Conservation (phyloP, 2,329 filamentous ascomycete genomes). For the Aaosphaeria arxii region DNA sequence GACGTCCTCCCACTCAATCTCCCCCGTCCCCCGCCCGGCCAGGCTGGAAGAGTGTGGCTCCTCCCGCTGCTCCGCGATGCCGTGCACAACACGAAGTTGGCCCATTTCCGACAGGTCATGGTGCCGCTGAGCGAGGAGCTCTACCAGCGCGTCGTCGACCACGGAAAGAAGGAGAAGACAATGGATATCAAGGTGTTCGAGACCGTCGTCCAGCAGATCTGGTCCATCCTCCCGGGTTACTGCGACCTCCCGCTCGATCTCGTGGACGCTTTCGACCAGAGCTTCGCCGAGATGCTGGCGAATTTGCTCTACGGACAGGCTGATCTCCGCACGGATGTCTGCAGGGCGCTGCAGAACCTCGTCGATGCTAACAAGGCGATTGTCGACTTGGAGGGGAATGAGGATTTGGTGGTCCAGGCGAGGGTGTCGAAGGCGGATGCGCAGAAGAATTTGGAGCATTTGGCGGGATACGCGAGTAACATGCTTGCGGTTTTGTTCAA, state of each 20-base stretch:
- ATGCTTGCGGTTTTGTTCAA: slow-evolving; percentile 97
- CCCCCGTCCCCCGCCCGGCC: slow-evolving; percentile 68
- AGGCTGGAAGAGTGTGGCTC: slow-evolving; percentile 90
- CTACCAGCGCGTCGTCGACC: slow-evolving; percentile 84
- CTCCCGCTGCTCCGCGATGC: slow-evolving; percentile 87
- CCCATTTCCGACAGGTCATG: slow-evolving; percentile 82
- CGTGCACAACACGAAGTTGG: slow-evolving; percentile 81
- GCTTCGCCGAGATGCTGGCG: slow-evolving; percentile 84
- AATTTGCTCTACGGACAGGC: slow-evolving; percentile 92
- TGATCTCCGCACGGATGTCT: slow-evolving; percentile 82
- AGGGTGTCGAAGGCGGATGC: slow-evolving; percentile 74
- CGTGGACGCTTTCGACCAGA: slow-evolving; percentile 71
- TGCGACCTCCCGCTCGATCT: slow-evolving; percentile 85
- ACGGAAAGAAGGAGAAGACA: slow-evolving; percentile 79
- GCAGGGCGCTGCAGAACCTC: slow-evolving; percentile 77
- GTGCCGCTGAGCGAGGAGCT: slow-evolving; percentile 86
- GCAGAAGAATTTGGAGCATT: slow-evolving; percentile 74
- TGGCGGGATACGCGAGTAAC: slow-evolving; percentile 78
- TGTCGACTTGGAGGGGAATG: slow-evolving; percentile 63
- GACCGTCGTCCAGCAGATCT: slow-evolving; percentile 91
- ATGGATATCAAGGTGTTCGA: slow-evolving; percentile 98
- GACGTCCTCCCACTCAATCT: slow-evolving; percentile 84
- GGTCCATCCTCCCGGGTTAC: slow-evolving; percentile 90
- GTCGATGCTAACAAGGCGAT: slow-evolving; percentile 91
- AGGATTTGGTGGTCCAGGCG: slow-evolving; percentile 73